Evolutionary conservation across 192 early-diverging fungal species (phyloP).

Genomic region (Dispira simplex): DNA sequence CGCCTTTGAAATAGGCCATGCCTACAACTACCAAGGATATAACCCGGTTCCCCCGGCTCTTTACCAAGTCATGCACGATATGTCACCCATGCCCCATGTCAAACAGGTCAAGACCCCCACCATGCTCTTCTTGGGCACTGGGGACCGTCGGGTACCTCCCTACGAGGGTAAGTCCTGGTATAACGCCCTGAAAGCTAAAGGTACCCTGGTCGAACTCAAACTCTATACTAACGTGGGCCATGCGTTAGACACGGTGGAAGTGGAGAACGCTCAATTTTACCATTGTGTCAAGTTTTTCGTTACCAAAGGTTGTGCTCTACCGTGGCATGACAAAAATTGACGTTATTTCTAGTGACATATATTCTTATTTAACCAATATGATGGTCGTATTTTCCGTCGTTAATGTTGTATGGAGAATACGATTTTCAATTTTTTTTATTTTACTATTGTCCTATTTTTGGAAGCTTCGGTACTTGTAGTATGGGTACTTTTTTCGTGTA

Average conservation of each 20-base stretch:
- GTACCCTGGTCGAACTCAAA: slow-evolving; percentile 29
- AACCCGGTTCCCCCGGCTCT: slow-evolving; percentile 32
- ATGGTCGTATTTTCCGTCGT: not conserved
- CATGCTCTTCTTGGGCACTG: slow-evolving; percentile 45
- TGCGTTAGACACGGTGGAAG: slow-evolving; percentile 38
- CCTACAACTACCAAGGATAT: slow-evolving; percentile 37
- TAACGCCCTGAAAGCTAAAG: slow-evolving; percentile 18
- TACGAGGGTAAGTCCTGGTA: slow-evolving; percentile 34
- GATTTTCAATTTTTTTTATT: not conserved
- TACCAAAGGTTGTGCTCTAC: not conserved
- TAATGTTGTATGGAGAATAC: not conserved
- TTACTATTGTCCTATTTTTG: not conserved
- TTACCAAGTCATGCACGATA: slow-evolving; percentile 36
- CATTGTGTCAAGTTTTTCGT: slow-evolving; percentile 1
- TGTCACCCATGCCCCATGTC: slow-evolving; percentile 39
- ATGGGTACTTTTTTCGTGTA: not conserved
- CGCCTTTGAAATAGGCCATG: slow-evolving; percentile 45
- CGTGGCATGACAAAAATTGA: slow-evolving; percentile 11
- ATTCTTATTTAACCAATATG: not conserved
- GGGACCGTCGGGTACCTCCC: slow-evolving; percentile 59
- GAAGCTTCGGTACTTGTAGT: not conserved
- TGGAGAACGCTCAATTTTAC: slow-evolving; percentile 32
- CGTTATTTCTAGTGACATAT: not conserved
- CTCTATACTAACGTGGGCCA: slow-evolving; percentile 42
- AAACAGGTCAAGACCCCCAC: slow-evolving; percentile 41